Conservation (phyloP, 805 yeast species). For the Saccharomycopsis fermentans region DNA sequence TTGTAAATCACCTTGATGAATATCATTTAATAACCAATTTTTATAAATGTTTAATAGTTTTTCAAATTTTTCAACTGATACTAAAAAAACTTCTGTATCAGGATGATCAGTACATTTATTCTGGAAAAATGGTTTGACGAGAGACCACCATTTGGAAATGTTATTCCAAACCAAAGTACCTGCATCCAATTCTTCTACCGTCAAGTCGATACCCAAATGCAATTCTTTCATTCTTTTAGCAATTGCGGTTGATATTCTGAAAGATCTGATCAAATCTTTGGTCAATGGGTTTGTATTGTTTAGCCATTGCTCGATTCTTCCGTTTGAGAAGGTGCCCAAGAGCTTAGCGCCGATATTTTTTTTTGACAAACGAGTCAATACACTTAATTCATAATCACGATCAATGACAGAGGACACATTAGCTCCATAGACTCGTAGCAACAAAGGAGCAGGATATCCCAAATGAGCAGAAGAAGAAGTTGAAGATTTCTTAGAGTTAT, state of each 20-base stretch:
- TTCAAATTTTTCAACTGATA: slow-evolving; percentile 43
- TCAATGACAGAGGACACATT: slow-evolving; percentile 81
- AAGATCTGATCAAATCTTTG: slow-evolving; percentile 61
- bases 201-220: slow-evolving; percentile 67
- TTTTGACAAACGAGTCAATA: slow-evolving; percentile 61
- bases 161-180: slow-evolving; percentile 67
- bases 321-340: slow-evolving; percentile 83
- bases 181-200: slow-evolving; percentile 39
- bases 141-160: slow-evolving; percentile 59
- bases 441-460: slow-evolving; percentile 38
- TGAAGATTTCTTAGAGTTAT: neutral
- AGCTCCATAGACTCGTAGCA: slow-evolving; percentile 81
- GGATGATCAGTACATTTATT: slow-evolving; percentile 23
- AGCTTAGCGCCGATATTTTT: slow-evolving; percentile 82
- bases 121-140: slow-evolving; percentile 36
- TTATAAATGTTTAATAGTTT: slow-evolving; percentile 41
- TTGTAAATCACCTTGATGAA: slow-evolving; percentile 32
- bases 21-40: slow-evolving; percentile 45
- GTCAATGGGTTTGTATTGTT: slow-evolving; percentile 73
- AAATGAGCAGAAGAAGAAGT: neutral
- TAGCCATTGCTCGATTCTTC: slow-evolving; percentile 87
- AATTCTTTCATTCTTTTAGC: slow-evolving; percentile 96
- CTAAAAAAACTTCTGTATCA: slow-evolving; percentile 32
- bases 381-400: slow-evolving; percentile 66
- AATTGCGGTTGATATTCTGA: slow-evolving; percentile 68